A percentile compares a stretch with the other conserved stretches of the same genome.
Conservation (phyloP, 108 stramenopile species). For the Nannochloropsis granulata region DNA sequence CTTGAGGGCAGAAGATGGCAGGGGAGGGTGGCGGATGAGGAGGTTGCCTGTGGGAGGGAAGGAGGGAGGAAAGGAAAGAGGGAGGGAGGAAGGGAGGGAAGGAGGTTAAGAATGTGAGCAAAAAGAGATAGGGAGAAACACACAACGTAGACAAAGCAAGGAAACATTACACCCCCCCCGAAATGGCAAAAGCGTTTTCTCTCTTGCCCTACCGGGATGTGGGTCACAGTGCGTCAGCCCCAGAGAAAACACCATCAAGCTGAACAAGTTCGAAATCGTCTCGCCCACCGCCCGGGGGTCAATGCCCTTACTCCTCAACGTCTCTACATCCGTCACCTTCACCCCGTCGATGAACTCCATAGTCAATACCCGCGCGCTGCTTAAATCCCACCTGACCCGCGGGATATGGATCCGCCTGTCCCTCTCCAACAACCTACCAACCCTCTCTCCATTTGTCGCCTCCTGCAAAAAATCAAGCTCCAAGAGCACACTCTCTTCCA, state of each 20-base stretch:
- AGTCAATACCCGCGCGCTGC: conserved; percentile 16
- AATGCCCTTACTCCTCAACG: conserved; percentile 12
- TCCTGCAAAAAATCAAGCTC: conserved; percentile 42
- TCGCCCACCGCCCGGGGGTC: conserved; percentile 21
- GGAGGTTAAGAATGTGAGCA: background rate
- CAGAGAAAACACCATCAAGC: conserved; percentile 20
- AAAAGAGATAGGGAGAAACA: background rate
- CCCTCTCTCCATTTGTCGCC: conserved; percentile 23
- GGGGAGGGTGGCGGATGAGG: background rate
- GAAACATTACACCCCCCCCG: too few species aligned
- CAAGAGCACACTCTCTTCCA: conserved; percentile 22
- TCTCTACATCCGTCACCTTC: conserved; percentile 20
- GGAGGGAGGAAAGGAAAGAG: background rate
- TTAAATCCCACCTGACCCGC: conserved; percentile 19
- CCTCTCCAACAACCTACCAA: conserved; percentile 16
- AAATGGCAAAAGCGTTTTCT: too few species aligned
- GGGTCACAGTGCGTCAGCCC: conserved; percentile 38
- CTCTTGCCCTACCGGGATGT: conserved; percentile 25
- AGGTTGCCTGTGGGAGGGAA: background rate
- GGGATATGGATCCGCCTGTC: conserved; percentile 18
- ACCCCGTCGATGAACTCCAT: conserved; percentile 34
- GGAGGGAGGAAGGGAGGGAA: background rate
- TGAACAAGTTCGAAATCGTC: conserved; percentile 19
- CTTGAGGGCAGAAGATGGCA: background rate
- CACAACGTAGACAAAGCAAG: too few species aligned